Conservation (phyloP, 352 stramenopile species). For the Pythium dissotocum region DNA sequence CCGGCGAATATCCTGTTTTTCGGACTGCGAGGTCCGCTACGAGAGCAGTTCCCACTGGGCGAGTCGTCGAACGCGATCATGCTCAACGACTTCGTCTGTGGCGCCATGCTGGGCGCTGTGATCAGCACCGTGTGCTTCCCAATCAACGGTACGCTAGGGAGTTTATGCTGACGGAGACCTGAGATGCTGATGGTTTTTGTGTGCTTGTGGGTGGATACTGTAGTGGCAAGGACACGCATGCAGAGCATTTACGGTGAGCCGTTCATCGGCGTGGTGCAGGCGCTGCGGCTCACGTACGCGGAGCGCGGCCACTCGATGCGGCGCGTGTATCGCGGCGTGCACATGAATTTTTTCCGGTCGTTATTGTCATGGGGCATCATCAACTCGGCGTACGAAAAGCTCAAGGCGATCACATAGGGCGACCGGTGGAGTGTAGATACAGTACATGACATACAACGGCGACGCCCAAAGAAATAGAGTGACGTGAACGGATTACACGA, state of each 20-base stretch:
- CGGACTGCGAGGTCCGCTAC: constrained; percentile 72
- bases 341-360: constrained; percentile 89
- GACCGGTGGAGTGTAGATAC: neutral
- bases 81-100: constrained; percentile 83
- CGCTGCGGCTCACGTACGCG: constrained; percentile 66
- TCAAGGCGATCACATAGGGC: constrained; percentile 70
- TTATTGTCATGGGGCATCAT: constrained; percentile 91
- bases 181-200: neutral
- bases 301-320: constrained; percentile 63
- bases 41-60: constrained; percentile 55
- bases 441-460: neutral
- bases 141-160: constrained; percentile 56
- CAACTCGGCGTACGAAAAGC: constrained; percentile 88
- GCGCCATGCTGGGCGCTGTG: constrained; percentile 75
- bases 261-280: constrained; percentile 58
- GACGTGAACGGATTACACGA: neutral
- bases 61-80: constrained; percentile 47
- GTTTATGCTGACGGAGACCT: neutral
- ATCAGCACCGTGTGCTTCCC: constrained; percentile 87
- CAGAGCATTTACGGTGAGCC: constrained; percentile 75
- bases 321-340: constrained; percentile 81
- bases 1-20: constrained; percentile 88
- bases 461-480: neutral
- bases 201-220: neutral
- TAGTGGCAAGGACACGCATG: constrained; percentile 81